Evolutionary conservation across 148 eudicot species (phyloP).

Genomic region (Heliosperma pusillum): DNA sequence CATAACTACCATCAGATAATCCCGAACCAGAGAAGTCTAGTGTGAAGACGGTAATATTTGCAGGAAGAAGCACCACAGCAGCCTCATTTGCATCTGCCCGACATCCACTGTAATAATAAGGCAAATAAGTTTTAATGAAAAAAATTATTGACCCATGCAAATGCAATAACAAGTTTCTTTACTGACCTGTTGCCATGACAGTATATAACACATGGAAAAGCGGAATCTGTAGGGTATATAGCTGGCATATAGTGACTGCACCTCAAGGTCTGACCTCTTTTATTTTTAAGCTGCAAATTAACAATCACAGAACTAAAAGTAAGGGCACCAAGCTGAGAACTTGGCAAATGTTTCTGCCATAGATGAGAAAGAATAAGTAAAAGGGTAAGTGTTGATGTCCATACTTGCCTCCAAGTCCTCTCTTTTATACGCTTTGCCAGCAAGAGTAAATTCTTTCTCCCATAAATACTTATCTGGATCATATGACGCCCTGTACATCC

Average conservation of each 20-base stretch:
- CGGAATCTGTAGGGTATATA: slow-evolving; percentile 48
- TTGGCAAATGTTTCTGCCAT: slow-evolving; percentile 1
- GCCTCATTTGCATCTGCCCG: slow-evolving; percentile 96
- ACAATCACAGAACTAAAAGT: not conserved
- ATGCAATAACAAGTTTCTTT: not conserved
- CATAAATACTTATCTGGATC: slow-evolving; percentile 88
- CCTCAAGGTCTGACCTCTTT: slow-evolving; percentile 66
- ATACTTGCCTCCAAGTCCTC: slow-evolving; percentile 94
- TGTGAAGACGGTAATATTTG: slow-evolving; percentile 77
- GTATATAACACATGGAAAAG: slow-evolving; percentile 86
- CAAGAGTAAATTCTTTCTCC: slow-evolving; percentile 75
- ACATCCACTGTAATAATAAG: slow-evolving; percentile 62
- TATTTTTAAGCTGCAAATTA: slow-evolving; percentile 69
- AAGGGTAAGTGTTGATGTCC: slow-evolving; percentile 31
- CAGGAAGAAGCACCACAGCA: slow-evolving; percentile 82
- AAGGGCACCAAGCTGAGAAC: not conserved
- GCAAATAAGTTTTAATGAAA: not conserved
- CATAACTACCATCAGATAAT: slow-evolving; percentile 82
- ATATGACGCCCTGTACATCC: slow-evolving; percentile 61
- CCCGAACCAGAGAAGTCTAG: slow-evolving; percentile 95
- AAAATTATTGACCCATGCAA: not conserved
- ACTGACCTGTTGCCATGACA: slow-evolving; percentile 90
- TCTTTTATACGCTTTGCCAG: slow-evolving; percentile 64
- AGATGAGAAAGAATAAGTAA: not conserved
- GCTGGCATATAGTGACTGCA: slow-evolving; percentile 90